Evolutionary conservation across 768 basidiomycete species (phyloP).

Genomic region (Lyophyllum semitale): DNA sequence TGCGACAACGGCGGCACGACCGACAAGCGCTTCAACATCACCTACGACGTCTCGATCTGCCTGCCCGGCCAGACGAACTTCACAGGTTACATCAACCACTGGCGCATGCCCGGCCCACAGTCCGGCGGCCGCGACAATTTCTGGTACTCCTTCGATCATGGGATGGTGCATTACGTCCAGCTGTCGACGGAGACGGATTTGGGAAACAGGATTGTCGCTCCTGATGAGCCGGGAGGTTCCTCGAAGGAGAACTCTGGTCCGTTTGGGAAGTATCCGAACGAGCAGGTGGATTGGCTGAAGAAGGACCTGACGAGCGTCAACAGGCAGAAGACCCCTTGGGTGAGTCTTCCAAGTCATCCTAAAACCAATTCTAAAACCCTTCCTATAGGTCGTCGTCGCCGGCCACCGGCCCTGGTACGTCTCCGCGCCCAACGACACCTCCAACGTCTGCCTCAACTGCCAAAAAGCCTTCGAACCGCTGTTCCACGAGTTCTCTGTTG

Average conservation of each 20-base stretch:
- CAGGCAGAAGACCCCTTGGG: conserved; percentile 21
- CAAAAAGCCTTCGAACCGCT: neutral
- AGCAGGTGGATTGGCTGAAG: conserved; percentile 20
- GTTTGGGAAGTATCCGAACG: conserved; percentile 16
- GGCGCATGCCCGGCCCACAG: conserved; percentile 19
- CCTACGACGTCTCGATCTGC: conserved; percentile 16
- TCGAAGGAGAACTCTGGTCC: conserved; percentile 19
- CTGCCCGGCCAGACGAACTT: conserved; percentile 22
- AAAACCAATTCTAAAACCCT: neutral
- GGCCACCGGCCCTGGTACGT: neutral
- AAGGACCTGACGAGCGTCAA: conserved; percentile 16
- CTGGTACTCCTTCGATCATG: conserved; percentile 24
- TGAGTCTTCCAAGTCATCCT: conserved; percentile 11
- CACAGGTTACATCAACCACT: conserved; percentile 19
- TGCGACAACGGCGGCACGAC: conserved; percentile 17
- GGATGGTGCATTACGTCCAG: conserved; percentile 20
- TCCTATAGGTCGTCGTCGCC: neutral
- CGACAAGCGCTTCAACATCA: neutral
- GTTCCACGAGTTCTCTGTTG: neutral
- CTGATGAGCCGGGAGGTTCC: conserved; percentile 17
- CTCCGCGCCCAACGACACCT: neutral
- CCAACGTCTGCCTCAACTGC: neutral
- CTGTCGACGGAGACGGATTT: conserved; percentile 23
- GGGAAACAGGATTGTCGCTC: conserved; percentile 14
- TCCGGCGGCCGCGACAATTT: conserved; percentile 20